Conservation (phyloP, 148 eudicot genomes). For the Persicaria tinctoria region DNA sequence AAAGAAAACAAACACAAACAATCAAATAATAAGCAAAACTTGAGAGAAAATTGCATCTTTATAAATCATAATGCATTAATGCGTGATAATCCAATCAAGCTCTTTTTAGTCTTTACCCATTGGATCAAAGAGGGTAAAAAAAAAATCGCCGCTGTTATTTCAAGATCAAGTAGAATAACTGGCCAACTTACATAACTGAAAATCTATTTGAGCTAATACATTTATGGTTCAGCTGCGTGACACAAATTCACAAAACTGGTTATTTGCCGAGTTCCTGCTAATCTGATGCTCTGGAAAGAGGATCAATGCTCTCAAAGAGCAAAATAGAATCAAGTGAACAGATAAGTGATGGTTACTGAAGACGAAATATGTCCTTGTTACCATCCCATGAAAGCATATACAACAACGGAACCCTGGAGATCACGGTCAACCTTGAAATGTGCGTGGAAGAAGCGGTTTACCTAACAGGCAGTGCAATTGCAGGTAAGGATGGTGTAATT, state of each 20-base stretch:
- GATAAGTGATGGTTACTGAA: background rate
- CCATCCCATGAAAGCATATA: slow-evolving; percentile 48
- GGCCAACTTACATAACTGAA: too few relatives aligned
- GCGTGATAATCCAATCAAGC: too few relatives aligned
- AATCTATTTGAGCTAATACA: too few relatives aligned
- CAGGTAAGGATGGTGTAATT: background rate
- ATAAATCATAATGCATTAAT: too few relatives aligned
- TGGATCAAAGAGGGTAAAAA: too few relatives aligned
- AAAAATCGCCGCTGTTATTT: too few relatives aligned
- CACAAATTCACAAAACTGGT: background rate
- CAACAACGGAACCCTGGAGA: slow-evolving; percentile 64
- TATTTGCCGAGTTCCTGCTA: background rate
- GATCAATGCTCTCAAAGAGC: background rate
- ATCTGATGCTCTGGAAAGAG: background rate
- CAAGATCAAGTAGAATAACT: too few relatives aligned
- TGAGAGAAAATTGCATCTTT: too few relatives aligned
- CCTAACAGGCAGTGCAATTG: slow-evolving; percentile 21
- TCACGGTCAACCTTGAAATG: slow-evolving; percentile 91
- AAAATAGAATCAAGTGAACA: background rate
- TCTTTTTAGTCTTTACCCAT: too few relatives aligned
- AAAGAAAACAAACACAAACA: too few relatives aligned
- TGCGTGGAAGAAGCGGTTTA: slow-evolving; percentile 75
- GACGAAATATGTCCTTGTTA: background rate
- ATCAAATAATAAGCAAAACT: too few relatives aligned
- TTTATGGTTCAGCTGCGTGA: background rate